These are phyloP conservation scores for Boletus patriciae DNA, from an alignment of 768 basidiomycete genomes.

Conservation along the genomic window DNA sequence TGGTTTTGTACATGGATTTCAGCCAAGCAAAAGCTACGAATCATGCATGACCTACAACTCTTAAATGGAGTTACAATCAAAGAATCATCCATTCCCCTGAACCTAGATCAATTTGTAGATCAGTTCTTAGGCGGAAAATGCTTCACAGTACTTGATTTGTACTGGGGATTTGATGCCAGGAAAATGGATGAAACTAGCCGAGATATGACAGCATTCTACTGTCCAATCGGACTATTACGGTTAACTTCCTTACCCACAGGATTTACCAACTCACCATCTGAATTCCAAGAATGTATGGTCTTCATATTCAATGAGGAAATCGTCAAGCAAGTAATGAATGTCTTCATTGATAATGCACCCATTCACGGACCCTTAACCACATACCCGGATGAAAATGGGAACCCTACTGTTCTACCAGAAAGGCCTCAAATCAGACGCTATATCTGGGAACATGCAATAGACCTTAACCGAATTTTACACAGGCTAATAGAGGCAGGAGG, in stretches of 20 bases:
- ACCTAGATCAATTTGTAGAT: background rate
- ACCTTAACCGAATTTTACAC: background rate
- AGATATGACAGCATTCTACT: background rate
- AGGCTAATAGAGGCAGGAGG: background rate
- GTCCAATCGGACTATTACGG: background rate
- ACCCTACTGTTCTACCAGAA: background rate
- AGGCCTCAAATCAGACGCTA: background rate
- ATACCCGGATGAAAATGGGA: background rate
- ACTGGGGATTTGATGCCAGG: background rate
- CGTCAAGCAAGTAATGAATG: background rate
- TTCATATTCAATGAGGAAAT: background rate
- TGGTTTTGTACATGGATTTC: background rate
- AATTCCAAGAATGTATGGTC: background rate
- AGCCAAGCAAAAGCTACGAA: background rate
- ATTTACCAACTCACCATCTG: background rate
- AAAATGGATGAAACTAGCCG: background rate
- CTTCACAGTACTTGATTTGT: background rate
- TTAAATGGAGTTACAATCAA: background rate
- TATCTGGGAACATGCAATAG: background rate
- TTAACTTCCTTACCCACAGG: background rate
- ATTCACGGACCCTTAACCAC: background rate
- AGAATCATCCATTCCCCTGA: background rate
- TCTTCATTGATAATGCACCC: background rate
- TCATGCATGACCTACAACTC: background rate
- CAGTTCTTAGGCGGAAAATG: background rate